These are phyloP conservation scores for Cystoderma amianthinum DNA, from an alignment of 768 basidiomycete species.

Conservation along the genomic window DNA sequence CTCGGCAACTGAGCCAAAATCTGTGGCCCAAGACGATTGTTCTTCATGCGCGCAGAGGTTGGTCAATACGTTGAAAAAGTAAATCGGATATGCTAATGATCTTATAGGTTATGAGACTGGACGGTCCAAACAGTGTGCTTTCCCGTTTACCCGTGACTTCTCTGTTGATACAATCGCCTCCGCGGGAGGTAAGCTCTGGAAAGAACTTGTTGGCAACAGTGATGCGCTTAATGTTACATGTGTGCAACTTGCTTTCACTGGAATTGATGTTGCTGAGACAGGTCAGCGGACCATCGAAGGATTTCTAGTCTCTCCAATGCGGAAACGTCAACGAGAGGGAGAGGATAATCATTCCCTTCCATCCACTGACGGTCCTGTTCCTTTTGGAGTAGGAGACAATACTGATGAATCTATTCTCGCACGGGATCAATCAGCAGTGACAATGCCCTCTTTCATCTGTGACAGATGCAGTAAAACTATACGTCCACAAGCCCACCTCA, in stretches of 20 bases:
- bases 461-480: constrained; percentile 48
- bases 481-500: constrained; percentile 15
- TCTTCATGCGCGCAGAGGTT: constrained; percentile 69
- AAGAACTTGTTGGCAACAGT: constrained; percentile 65
- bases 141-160: constrained; percentile 74
- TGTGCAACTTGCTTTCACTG: constrained; percentile 69
- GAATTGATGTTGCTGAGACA: constrained; percentile 64
- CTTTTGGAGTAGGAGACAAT: constrained; percentile 5
- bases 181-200: constrained; percentile 79
- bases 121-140: constrained; percentile 79
- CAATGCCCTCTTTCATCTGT: constrained; percentile 42
- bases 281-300: constrained; percentile 87
- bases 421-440: constrained; percentile 3
- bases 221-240: constrained; percentile 60
- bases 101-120: constrained; percentile 53
- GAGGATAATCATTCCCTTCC: constrained; percentile 8
- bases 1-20: constrained; percentile 61
- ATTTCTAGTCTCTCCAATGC: constrained; percentile 53
- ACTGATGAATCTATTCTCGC: constrained; percentile 4
- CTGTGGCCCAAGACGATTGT: constrained; percentile 93
- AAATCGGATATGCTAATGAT: constrained; percentile 1
- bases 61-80: neutral
- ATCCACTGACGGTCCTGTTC: neutral
- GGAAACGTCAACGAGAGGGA: constrained; percentile 35
- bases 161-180: constrained; percentile 71